Conservation (phyloP, 179 eudicot species). For the Heliamphora pulchella region DNA sequence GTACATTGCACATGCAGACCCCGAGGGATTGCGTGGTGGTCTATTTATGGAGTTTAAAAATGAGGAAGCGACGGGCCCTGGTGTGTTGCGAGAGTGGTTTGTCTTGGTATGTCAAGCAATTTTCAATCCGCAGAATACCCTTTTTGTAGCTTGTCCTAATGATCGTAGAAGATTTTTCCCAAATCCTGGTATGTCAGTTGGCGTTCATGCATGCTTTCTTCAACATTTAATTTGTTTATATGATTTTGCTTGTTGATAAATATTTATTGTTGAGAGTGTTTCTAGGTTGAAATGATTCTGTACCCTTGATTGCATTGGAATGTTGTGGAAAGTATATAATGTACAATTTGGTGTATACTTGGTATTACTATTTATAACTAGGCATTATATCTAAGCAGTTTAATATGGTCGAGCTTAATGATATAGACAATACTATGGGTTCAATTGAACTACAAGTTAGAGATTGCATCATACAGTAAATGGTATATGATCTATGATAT, state of each 20-base stretch:
- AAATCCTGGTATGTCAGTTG: slow-evolving; percentile 56
- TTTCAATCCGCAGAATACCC: slow-evolving; percentile 74
- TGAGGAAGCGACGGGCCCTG: slow-evolving; percentile 98
- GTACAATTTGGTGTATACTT: not conserved
- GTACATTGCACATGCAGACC: slow-evolving; percentile 45
- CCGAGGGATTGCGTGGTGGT: slow-evolving; percentile 47
- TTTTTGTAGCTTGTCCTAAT: slow-evolving; percentile 73
- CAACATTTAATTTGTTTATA: not conserved
- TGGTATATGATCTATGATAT: not conserved
- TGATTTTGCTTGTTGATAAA: not conserved
- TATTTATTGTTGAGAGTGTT: not conserved
- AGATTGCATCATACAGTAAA: not conserved
- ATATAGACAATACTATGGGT: not conserved
- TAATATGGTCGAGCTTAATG: not conserved
- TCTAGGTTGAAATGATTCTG: not conserved
- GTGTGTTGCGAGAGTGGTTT: slow-evolving; percentile 96
- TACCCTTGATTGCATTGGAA: not conserved
- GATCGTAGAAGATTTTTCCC: slow-evolving; percentile 90
- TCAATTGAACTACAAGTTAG: not conserved
- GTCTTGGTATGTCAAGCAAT: slow-evolving; percentile 74
- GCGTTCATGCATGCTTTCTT: not conserved
- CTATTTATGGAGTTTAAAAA: slow-evolving; percentile 82
- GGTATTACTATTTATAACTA: not conserved
- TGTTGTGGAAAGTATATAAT: not conserved
- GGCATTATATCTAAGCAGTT: not conserved